Base-by-base conservation (phyloP, 257 asterid species). In the Ilex asprella region DNA sequence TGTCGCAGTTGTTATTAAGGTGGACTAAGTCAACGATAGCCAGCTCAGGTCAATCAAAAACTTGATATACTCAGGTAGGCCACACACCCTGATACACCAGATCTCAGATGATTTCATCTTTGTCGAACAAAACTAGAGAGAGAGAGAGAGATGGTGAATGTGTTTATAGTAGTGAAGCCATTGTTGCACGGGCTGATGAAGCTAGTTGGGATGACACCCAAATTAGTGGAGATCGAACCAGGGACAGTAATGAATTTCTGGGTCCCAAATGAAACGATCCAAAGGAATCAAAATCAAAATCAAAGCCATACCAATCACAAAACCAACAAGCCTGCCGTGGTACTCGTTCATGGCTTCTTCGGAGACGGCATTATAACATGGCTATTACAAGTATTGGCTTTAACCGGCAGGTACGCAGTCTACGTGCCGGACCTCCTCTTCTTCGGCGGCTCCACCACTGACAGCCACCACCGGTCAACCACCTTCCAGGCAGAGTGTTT, bases 231-330 rank as follows among this genome's bases (percentile, higher is more conserved):
- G 35, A 70, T 75, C 32, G 75, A 65, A 50, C 60, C 73, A 2
- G 73, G 75, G 6, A 75, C 76, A 1, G 7, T 14, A 0, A 50
- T 75, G 63, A 71, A 75, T 12, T 56, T 75, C 41, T 75, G 76
- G 73, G 63, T 30, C 32, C 73, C 79, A 14, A 58, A 10, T 16
- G 6, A 31, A 14, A 10, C 41, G 30, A 16, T 46, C 31, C 12
- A 31, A 10, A 55, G 14, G 6, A 46, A 7, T 11, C 47, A 41
- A 41, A 41, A 41, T 10, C 27, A 21, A 21, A 21, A 21, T 21
- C 0, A 46, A 10, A 46, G 4, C 52, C 52, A 10, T 14, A 46
- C 12, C 47, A 41, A 41, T 6, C 47, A 10, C 52, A 46, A 46
- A 11, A 39, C n/a, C 46, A 51, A 27, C 13, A 68, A 60, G 30